A percentile compares a stretch with the other conserved stretches of the same genome.
phyloP scores from a whole-genome alignment of 805 yeast species.

The Monosporozyma servazzii region DNA sequence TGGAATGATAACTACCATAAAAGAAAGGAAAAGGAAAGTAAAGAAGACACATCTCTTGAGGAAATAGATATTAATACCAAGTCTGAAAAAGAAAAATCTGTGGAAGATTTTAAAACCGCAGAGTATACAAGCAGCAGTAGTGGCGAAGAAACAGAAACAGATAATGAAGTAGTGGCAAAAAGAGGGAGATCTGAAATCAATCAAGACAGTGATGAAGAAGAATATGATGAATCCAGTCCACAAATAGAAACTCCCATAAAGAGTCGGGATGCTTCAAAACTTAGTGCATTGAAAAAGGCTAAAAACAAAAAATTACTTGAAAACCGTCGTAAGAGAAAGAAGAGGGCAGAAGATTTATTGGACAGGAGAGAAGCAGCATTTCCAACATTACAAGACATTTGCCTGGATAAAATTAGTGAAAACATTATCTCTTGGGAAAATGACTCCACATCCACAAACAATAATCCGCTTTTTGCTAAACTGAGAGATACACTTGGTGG shows the following conservation, averaged over 20 bases:
- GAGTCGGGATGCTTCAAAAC: not conserved
- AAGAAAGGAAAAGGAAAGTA: slow-evolving; percentile 3
- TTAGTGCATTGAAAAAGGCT: slow-evolving; percentile 32
- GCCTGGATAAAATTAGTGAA: slow-evolving; percentile 58
- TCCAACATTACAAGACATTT: slow-evolving; percentile 72
- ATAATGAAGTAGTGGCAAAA: not conserved
- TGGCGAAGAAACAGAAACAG: slow-evolving; percentile 16
- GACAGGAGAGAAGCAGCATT: slow-evolving; percentile 56
- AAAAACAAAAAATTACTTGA: slow-evolving; percentile 37
- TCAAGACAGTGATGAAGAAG: slow-evolving; percentile 29
- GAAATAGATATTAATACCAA: not conserved
- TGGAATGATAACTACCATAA: slow-evolving; percentile 28
- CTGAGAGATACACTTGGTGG: slow-evolving; percentile 71
- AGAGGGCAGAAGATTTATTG: slow-evolving; percentile 73
- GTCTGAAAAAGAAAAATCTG: not conserved
- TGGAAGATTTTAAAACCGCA: not conserved
- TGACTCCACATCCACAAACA: slow-evolving; percentile 10
- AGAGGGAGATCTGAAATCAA: slow-evolving; percentile 14
- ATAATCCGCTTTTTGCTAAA: slow-evolving; percentile 11
- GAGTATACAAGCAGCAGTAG: not conserved
- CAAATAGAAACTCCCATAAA: not conserved
- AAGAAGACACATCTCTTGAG: not conserved
- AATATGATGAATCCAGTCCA: slow-evolving; percentile 10
- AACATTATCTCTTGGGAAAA: slow-evolving; percentile 21
- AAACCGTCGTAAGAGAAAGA: slow-evolving; percentile 66